phyloP scores from a whole-genome alignment of 225 moss, liverwort and hornwort species.

The Polytrichum commune region DNA sequence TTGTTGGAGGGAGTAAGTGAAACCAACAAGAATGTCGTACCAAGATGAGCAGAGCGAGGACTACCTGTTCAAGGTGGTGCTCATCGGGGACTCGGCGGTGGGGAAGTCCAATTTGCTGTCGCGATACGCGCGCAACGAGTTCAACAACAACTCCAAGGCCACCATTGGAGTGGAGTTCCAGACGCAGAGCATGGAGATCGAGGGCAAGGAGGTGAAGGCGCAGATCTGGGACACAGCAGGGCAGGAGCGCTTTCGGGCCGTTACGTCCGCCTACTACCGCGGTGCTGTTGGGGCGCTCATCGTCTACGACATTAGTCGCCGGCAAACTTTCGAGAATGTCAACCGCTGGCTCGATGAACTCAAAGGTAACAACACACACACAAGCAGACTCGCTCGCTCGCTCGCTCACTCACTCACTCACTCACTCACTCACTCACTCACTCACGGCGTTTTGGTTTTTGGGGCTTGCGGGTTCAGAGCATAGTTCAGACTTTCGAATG shows the following conservation, averaged over 20 bases:
- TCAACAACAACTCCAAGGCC: constrained; percentile 85
- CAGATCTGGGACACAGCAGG: constrained; percentile 98
- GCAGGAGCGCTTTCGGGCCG: constrained; percentile 64
- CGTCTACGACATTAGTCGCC: constrained; percentile 63
- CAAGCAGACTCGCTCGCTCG: too few species aligned
- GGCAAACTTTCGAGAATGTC: constrained; percentile 65
- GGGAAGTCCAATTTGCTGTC: constrained; percentile 88
- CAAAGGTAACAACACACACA: constrained; percentile 32
- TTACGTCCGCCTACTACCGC: constrained; percentile 62
- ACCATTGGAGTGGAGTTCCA: constrained; percentile 95
- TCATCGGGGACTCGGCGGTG: constrained; percentile 90
- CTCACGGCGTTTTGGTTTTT: not conserved
- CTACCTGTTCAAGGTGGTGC: constrained; percentile 93
- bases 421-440: too few species aligned
- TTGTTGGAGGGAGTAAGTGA: too few species aligned
- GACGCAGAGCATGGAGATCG: constrained; percentile 91
- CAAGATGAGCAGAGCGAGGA: constrained; percentile 90
- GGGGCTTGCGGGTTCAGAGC: not conserved
- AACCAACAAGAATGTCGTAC: constrained; percentile 32
- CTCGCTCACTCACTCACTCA: too few species aligned
- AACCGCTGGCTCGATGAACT: constrained; percentile 71
- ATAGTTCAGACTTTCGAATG: not conserved
- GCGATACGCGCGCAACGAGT: constrained; percentile 87
- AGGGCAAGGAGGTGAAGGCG: constrained; percentile 89
- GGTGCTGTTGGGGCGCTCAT: constrained; percentile 67